Base-by-base conservation (phyloP, 352 stramenopile genomes). In the Phytophthora parvispora region DNA sequence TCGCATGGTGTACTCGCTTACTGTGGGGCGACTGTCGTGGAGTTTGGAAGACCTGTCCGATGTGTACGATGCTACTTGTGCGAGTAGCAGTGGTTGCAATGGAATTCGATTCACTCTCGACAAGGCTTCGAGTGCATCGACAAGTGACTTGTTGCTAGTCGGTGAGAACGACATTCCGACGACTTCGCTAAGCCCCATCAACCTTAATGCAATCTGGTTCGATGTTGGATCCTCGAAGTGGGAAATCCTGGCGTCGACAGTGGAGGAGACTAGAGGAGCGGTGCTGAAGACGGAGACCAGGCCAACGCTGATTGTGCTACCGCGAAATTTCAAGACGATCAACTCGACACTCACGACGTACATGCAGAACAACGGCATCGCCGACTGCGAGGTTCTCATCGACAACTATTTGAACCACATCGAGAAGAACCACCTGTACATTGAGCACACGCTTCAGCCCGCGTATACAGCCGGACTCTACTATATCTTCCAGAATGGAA, bases 351-450 rank as follows among this genome's bases (percentile, higher is more conserved):
- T 66, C 4, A 31, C 59, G 8, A 38, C n/a, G 25, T 36, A 53
- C 48, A 60, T 66, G 59, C 9, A 28, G 42, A 18, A 2, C 20
- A 6, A n/a, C n/a, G 27, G 20, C 25, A 52, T 29, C 27, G 8
- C 15, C 13, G 32, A 28, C 5, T 66, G 42, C 42, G 42, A 66
- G 16, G 24, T 42, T n/a, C 34, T 66, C 18, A 53, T 53, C 15
- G 47, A 53, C 22, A 48, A 57, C 31, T 22, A 34, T 24, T 50
- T 64, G 43, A 55, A 57, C 28, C 40, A 64, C 10, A 32, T 69
- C n/a, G 66, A 80, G 25, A 70, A 62, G 47, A 84, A 84, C 24
- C 72, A 86, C 34, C 8, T 84, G 31, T 84, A 86, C 58, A 73
- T 81, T 20, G 75, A 84, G 22, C 40, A 64, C 32, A 80, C 62